Base-by-base conservation (phyloP, 1,139 yeast genomes). In the Spathaspora jeffriesii region DNA sequence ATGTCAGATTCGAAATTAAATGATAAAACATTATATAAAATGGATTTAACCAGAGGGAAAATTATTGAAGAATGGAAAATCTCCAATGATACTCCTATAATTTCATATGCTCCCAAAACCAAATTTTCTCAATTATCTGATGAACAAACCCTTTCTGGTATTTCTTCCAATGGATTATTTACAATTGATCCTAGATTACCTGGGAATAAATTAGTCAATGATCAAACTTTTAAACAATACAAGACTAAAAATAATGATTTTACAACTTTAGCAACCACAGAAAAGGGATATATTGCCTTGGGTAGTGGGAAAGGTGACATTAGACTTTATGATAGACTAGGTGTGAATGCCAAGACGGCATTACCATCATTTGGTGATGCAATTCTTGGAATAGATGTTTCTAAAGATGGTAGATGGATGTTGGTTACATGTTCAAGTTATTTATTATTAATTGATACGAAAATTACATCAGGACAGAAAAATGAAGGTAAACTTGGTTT, bases 351-450 rank as follows among this genome's bases (percentile, higher is more conserved):
- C 1, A 88, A 85, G 67, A 84, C 93, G 0, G 75, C 80, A 18
- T 68, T 90, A 36, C 96, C 96, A 1, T 89, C 96, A 0, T 69
- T 90, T 47, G 96, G 96, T 14, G 95, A 88, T 54, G 71, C 82
- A 2, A 80, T 87, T 43, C 67, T 75, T 43, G 87, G 87, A 22
- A 58, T 88, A 23, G 92, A 87, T 50, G 82, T 81, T 1, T 83
- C 96, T 6, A 82, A 85, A 21, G 95, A 88, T 61, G 97, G 97
- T 48, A 74, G 81, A 58, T 90, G 92, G 88, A 59, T 90, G 39
- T 69, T 91, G 51, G 95, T 91, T 1, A 90, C 97, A 0, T 88
- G 93, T 68, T 71, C 76, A 56, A 78, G 82, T 1, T 88, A 87
- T 59, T 67, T 90, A 49, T 69, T 90, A 48, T 73, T 91, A 43